Conservation (phyloP, 257 asterid genomes). For the Solanum piurae region DNA sequence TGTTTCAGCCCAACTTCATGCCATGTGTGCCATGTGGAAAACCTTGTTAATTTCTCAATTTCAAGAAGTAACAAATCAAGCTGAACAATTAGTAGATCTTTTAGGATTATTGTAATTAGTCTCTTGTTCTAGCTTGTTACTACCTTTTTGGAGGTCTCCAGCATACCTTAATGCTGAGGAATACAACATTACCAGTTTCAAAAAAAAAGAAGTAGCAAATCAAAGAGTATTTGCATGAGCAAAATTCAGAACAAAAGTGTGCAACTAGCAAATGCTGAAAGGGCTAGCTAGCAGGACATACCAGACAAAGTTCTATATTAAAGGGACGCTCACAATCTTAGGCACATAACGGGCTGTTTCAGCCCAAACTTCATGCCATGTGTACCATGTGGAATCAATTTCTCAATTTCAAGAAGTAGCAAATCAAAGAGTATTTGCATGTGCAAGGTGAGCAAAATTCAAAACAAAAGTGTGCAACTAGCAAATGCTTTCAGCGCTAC, state of each 20-base stretch:
- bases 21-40: neutral
- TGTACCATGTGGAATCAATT: neutral
- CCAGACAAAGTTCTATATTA: neutral
- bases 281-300: neutral
- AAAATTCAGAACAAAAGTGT: neutral
- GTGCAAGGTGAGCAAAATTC: neutral
- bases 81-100: no score
- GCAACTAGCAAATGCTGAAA: neutral
- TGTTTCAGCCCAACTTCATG: neutral
- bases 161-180: no score
- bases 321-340: neutral
- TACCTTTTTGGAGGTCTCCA: no score
- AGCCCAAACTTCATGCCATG: neutral
- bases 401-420: neutral
- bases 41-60: neutral
- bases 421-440: neutral
- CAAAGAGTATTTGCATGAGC: neutral
- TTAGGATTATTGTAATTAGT: no score
- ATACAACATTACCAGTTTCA: no score
- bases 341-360: neutral
- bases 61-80: neutral
- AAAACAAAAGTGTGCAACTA: neutral
- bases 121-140: no score
- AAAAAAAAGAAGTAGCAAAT: no score
- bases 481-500: neutral